These are phyloP conservation scores for Yarrowia divulgata DNA, from an alignment of 805 yeast genomes.

Conservation along the genomic window DNA sequence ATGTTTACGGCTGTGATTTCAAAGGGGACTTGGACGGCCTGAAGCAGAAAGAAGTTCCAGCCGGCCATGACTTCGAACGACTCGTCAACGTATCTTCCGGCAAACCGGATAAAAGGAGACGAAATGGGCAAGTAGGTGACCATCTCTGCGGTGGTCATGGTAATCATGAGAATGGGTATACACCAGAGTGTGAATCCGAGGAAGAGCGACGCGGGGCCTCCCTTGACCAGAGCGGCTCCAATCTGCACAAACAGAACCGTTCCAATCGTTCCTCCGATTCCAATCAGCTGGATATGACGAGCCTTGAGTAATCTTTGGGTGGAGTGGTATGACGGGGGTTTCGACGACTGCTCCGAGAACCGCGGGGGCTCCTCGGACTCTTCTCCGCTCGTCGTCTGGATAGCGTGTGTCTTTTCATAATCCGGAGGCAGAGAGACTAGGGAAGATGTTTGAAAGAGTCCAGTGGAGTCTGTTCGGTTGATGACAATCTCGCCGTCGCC, in stretches of 20 bases:
- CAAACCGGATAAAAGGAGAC: conserved; percentile 77
- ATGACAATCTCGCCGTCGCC: conserved; percentile 37
- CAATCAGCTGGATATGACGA: conserved; percentile 73
- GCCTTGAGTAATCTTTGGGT: conserved; percentile 52
- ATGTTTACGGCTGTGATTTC: conserved; percentile 83
- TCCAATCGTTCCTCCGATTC: conserved; percentile 85
- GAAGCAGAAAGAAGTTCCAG: conserved; percentile 79
- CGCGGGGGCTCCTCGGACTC: conserved; percentile 21
- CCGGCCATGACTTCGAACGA: conserved; percentile 79
- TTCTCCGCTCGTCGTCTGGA: conserved; percentile 17
- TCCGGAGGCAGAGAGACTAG: conserved; percentile 30
- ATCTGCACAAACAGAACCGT: conserved; percentile 82
- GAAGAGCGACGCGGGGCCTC: conserved; percentile 66
- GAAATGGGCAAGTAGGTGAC: conserved; percentile 76
- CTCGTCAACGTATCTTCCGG: conserved; percentile 77
- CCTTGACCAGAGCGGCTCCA: conserved; percentile 67
- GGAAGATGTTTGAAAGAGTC: conserved; percentile 21
- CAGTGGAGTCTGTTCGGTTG: conserved; percentile 1
- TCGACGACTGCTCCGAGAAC: conserved; percentile 21
- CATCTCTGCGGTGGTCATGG: conserved; percentile 79
- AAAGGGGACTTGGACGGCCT: conserved; percentile 80
- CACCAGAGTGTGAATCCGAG: conserved; percentile 74
- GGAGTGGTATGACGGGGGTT: conserved; percentile 33
- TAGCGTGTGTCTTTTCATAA: conserved; percentile 27
- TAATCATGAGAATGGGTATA: conserved; percentile 68